Conservation (phyloP, 2,329 filamentous ascomycete species). For the Aspergillus latus region DNA sequence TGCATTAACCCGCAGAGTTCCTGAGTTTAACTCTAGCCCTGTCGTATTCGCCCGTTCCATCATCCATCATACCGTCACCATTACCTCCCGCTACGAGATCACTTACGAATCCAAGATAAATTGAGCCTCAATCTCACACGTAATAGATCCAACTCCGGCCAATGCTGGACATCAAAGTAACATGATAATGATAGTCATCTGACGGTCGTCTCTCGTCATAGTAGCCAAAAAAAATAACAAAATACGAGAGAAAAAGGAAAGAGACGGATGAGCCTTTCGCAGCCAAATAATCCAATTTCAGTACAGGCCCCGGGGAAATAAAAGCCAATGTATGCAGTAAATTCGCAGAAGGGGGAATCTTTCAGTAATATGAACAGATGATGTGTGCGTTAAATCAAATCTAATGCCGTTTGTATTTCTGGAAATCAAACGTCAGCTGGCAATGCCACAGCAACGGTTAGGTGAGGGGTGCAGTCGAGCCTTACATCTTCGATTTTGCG, state of each 20-base stretch:
- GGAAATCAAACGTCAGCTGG: slow-evolving; percentile 13
- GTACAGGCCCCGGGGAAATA: not conserved
- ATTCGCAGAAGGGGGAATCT: slow-evolving; percentile 12
- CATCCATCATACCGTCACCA: no score
- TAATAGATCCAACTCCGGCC: not conserved
- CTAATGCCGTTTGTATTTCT: slow-evolving; percentile 49
- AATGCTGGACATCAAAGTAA: not conserved
- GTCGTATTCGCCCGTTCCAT: not conserved
- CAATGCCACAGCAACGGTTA: slow-evolving; percentile 1
- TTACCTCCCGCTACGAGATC: not conserved
- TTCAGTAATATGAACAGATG: slow-evolving; percentile 2
- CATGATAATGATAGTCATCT: slow-evolving; percentile 1
- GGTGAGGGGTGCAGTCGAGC: slow-evolving; percentile 28
- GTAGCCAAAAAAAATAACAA: not conserved
- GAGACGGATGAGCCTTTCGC: not conserved
- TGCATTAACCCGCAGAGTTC: slow-evolving; percentile 10
- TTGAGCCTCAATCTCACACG: not conserved
- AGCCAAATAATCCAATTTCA: not conserved
- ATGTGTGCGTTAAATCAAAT: slow-evolving; percentile 1
- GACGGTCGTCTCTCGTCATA: slow-evolving; percentile 2
- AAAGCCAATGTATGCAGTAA: slow-evolving; percentile 4
- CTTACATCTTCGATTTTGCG: slow-evolving; percentile 85
- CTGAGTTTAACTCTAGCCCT: not conserved
- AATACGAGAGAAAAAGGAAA: not conserved
- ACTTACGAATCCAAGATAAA: not conserved